phyloP scores from a whole-genome alignment of 116 monocot genomes.

The Posidonia oceanica region DNA sequence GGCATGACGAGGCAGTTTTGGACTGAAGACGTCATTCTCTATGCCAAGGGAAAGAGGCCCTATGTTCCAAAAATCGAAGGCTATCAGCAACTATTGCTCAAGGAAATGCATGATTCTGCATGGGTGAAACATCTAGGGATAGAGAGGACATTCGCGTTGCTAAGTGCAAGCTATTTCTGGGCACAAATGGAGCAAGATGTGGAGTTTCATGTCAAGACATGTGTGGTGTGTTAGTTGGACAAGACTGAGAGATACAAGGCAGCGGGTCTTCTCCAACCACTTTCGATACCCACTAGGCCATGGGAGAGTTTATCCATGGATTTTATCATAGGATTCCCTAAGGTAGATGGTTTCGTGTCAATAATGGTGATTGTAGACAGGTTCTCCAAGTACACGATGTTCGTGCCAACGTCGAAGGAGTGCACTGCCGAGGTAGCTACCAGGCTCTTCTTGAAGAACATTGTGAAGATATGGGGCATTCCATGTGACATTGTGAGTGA shows the following conservation, averaged over 20 bases:
- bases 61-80: neutral
- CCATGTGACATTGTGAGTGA: slow-evolving; percentile 8
- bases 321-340: neutral
- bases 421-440: too few relatives aligned
- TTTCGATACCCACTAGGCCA: neutral
- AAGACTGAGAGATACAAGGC: neutral
- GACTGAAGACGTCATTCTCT: neutral
- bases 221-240: neutral
- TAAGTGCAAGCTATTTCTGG: neutral
- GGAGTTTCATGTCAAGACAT: neutral
- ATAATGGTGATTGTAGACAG: neutral
- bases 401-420: neutral
- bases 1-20: neutral
- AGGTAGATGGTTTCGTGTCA: neutral
- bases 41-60: neutral
- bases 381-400: slow-evolving; percentile 3
- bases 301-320: slow-evolving; percentile 1
- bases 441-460: slow-evolving; percentile 7
- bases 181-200: neutral
- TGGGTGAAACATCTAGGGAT: neutral
- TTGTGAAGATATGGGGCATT: neutral
- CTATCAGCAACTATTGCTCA: neutral
- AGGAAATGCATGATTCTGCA: neutral
- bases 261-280: neutral
- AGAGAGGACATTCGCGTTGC: neutral